These are phyloP conservation scores for Phytopythium aichiense DNA, from an alignment of 352 stramenopile species.

Conservation along the genomic window DNA sequence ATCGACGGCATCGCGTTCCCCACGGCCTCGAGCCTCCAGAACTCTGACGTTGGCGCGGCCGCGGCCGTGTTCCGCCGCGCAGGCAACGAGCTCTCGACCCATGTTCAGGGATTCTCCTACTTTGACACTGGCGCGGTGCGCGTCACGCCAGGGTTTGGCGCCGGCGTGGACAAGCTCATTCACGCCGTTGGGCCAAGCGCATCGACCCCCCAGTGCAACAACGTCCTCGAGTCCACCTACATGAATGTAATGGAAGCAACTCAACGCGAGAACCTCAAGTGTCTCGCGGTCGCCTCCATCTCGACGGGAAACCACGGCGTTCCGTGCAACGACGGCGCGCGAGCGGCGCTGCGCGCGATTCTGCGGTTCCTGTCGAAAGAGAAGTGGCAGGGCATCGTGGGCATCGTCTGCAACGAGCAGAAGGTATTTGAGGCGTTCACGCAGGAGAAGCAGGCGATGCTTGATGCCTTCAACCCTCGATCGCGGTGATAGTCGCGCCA, in stretches of 20 bases:
- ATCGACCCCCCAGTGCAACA: slow-evolving; percentile 18
- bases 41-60: slow-evolving; percentile 37
- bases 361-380: slow-evolving; percentile 33
- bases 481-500: no score
- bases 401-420: slow-evolving; percentile 37
- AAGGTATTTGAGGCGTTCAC: slow-evolving; percentile 26
- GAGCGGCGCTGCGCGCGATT: slow-evolving; percentile 30
- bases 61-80: slow-evolving; percentile 42
- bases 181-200: slow-evolving; percentile 45
- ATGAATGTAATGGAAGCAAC: slow-evolving; percentile 29
- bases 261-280: slow-evolving; percentile 34
- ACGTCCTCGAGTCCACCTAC: slow-evolving; percentile 25
- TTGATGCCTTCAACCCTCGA: slow-evolving; percentile 18
- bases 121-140: slow-evolving; percentile 26
- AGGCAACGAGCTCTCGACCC: slow-evolving; percentile 8
- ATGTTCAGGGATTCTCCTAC: slow-evolving; percentile 13
- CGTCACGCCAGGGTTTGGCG: slow-evolving; percentile 44
- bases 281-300: slow-evolving; percentile 60
- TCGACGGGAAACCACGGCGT: slow-evolving; percentile 59
- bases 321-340: slow-evolving; percentile 18
- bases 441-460: slow-evolving; percentile 10
- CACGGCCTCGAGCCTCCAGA: slow-evolving; percentile 32
- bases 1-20: slow-evolving; percentile 50
- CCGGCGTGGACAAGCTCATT: slow-evolving; percentile 50
- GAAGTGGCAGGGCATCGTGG: slow-evolving; percentile 33